Evolutionary conservation across 805 yeast genomes (phyloP).

Genomic region (Metschnikowia anglica): DNA sequence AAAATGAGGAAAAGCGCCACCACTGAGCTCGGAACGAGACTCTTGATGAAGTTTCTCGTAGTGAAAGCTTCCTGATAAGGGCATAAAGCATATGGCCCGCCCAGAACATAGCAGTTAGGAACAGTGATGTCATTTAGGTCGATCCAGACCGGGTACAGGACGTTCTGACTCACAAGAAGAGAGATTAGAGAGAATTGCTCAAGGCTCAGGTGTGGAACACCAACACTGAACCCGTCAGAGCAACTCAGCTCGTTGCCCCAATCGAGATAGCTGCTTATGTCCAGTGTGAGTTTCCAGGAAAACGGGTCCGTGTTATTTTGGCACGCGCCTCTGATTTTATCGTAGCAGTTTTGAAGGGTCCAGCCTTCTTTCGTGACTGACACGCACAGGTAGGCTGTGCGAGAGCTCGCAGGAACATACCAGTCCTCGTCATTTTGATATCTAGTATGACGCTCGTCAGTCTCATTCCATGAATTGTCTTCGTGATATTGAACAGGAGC

Average conservation of each 20-base stretch:
- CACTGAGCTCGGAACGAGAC: conserved; percentile 66
- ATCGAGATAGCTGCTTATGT: conserved; percentile 43
- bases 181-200: conserved; percentile 34
- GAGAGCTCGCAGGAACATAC: conserved; percentile 11
- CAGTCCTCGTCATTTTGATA: conserved; percentile 11
- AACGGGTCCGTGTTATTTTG: conserved; percentile 37
- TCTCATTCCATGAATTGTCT: conserved; percentile 10
- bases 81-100: conserved; percentile 75
- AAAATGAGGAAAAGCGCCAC: conserved; percentile 54
- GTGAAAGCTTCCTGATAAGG: conserved; percentile 67
- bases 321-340: conserved; percentile 55
- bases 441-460: conserved; percentile 4
- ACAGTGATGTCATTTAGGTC: conserved; percentile 77
- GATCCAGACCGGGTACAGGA: conserved; percentile 60
- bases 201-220: conserved; percentile 37
- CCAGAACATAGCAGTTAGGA: conserved; percentile 78
- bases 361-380: conserved; percentile 49
- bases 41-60: conserved; percentile 54
- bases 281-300: conserved; percentile 42
- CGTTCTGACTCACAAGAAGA: conserved; percentile 27
- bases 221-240: conserved; percentile 32
- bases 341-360: conserved; percentile 67
- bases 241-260: conserved; percentile 34
- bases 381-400: conserved; percentile 43
- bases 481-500: conserved; percentile 50